Conservation (phyloP, 305 asterid species). For the Fraxinus greggii region DNA sequence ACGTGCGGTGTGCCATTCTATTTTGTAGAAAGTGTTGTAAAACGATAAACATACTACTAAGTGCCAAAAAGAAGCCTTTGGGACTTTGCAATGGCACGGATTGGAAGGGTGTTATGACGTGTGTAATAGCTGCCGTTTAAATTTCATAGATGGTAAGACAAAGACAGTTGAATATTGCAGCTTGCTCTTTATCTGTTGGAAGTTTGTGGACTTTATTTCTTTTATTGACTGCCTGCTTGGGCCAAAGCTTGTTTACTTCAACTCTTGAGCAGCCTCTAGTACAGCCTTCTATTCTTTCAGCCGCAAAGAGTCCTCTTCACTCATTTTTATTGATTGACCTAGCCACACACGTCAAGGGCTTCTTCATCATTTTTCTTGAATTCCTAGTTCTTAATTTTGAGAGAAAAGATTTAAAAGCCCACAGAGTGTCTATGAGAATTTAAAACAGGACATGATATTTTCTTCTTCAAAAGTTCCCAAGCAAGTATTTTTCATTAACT, state of each 20-base stretch:
- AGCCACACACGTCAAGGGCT: not conserved
- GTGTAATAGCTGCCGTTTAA: not conserved
- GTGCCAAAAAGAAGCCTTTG: conserved; percentile 3
- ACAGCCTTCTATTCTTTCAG: not conserved
- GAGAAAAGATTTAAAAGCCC: not conserved
- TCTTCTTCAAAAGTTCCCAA: not conserved
- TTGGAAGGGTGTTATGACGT: not conserved
- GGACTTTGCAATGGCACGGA: not conserved
- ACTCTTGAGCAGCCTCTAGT: not conserved
- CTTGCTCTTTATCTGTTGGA: conserved; percentile 4
- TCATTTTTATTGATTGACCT: not conserved
- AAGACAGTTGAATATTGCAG: not conserved
- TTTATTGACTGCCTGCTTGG: not conserved
- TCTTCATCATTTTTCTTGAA: not conserved
- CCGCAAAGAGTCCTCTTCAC: not conserved
- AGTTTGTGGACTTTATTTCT: not conserved
- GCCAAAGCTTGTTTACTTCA: not conserved
- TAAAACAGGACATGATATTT: not conserved
- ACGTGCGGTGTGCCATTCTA: not conserved
- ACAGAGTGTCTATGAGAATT: not conserved
- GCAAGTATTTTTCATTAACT: not conserved
- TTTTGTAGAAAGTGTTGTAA: not conserved
- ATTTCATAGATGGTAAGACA: not conserved
- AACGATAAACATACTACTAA: not conserved
- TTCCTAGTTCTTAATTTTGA: not conserved